Evolutionary conservation across 495 filamentous ascomycete genomes (phyloP).

Genomic region (Xylaria longipes): DNA sequence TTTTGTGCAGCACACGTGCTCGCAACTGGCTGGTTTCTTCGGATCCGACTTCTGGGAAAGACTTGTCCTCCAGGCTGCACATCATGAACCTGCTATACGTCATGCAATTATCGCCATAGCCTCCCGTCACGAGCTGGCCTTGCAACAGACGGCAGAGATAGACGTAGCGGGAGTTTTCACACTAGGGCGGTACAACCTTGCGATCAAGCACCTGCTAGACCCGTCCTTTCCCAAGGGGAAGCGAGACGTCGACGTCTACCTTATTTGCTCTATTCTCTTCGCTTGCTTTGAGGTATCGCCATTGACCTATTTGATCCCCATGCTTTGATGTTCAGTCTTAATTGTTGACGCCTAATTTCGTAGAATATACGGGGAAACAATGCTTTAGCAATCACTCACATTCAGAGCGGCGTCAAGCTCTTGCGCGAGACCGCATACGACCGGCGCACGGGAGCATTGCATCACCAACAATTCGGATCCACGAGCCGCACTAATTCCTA

Average conservation of each 20-base stretch:
- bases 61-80: constrained; percentile 39
- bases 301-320: neutral
- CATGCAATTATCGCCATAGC: constrained; percentile 50
- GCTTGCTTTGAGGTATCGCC: constrained; percentile 26
- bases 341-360: neutral
- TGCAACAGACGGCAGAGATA: neutral
- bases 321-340: neutral
- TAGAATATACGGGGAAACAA: constrained; percentile 26
- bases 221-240: neutral
- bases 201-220: constrained; percentile 24
- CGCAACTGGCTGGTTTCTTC: constrained; percentile 14
- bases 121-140: constrained; percentile 28
- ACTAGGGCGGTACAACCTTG: constrained; percentile 23
- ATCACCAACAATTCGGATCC: constrained; percentile 13
- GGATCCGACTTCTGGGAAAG: constrained; percentile 46
- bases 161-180: neutral
- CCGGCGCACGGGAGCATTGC: constrained; percentile 1
- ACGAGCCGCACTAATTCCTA: constrained; percentile 19
- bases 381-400: constrained; percentile 23
- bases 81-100: constrained; percentile 47
- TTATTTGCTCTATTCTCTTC: constrained; percentile 22
- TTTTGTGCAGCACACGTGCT: constrained; percentile 10
- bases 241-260: constrained; percentile 15
- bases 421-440: constrained; percentile 24
- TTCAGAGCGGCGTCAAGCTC: constrained; percentile 25